Base-by-base conservation (phyloP, 208 protist species). In the Leishmania braziliensis region DNA sequence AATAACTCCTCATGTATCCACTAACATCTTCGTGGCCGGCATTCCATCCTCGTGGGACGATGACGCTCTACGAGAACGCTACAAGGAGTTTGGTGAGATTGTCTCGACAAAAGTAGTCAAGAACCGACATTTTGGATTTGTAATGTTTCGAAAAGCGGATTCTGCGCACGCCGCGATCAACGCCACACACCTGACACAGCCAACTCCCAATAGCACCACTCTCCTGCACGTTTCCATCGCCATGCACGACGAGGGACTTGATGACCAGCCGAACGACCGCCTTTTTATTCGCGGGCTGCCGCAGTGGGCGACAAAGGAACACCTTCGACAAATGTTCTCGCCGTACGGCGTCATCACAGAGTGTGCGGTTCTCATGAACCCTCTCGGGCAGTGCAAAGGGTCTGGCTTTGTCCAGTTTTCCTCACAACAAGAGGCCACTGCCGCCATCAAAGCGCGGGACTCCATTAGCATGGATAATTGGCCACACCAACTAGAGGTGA, bases 181-280 rank as follows among this genome's bases (percentile, higher is more conserved):
- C 51, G 90, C 91, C 29, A 92, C 91, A 29, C 95, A 98, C 80
- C 84, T 95, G 43, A 95, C 91, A 0, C 84, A 89, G 58, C 92
- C 93, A 16, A 83, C 78, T 50, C 87, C 88, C 6, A 90, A 86
- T 54, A 90, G 89, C 36, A 66, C 83, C 6, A 91, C 89, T 43
- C 62, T 96, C 48, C 78, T 97, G 60, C 93, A 98, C 80, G 95
- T 96, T 5, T 95, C 92, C 23, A 92, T 98, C 53, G 93, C 95
- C 8, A 98, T 98, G 95, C 95, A 98, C 71, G 93, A 96, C 82
- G 95, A 98, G 79, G 95, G 95, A n/a, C 88, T 95, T 10, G 93
- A 98, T 76, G 95, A 96, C 48, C 80, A 92, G 77, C 93, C 95
- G 0, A 98, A 95, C 84, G 90, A 96, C 75, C 90, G 95, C 62